A percentile compares a stretch with the other conserved stretches of the same genome.
These are phyloP conservation scores for Claviceps lovelessii DNA, from an alignment of 2,329 filamentous ascomycete species.

Conservation along the genomic window DNA sequence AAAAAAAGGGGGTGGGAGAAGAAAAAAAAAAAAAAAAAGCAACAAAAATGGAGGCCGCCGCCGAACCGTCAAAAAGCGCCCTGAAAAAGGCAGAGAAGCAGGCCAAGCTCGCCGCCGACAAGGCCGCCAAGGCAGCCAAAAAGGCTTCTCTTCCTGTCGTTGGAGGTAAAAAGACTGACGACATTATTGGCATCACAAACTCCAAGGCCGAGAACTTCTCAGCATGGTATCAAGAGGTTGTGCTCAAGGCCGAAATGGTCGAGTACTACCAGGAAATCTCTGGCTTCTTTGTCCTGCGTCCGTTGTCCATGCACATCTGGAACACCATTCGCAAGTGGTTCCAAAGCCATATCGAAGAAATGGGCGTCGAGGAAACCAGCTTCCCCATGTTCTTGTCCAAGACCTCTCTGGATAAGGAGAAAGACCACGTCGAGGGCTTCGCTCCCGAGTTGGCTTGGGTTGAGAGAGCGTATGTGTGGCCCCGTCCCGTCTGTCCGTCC, in stretches of 20 bases:
- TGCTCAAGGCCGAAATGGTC: slow-evolving; percentile 93
- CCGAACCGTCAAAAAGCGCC: slow-evolving; percentile 43
- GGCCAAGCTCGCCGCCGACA: slow-evolving; percentile 45
- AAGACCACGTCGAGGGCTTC: slow-evolving; percentile 97
- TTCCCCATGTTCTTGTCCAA: slow-evolving; percentile 93
- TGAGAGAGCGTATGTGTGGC: slow-evolving; percentile 53
- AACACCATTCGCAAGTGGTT: slow-evolving; percentile 53
- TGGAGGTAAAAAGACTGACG: slow-evolving; percentile 45
- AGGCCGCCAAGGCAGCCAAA: slow-evolving; percentile 48
- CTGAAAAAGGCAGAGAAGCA: slow-evolving; percentile 53
- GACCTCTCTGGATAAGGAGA: slow-evolving; percentile 77
- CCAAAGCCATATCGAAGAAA: slow-evolving; percentile 62
- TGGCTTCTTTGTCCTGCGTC: slow-evolving; percentile 90
- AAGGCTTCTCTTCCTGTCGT: slow-evolving; percentile 35
- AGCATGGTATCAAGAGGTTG: slow-evolving; percentile 94
- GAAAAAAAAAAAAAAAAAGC: slow-evolving; percentile 4
- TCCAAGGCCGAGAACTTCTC: slow-evolving; percentile 77
- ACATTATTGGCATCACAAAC: slow-evolving; percentile 78
- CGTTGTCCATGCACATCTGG: slow-evolving; percentile 53
- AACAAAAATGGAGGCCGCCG: slow-evolving; percentile 16
- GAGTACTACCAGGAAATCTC: slow-evolving; percentile 91
- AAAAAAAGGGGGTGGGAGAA: not conserved
- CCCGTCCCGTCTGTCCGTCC: too few relatives aligned
- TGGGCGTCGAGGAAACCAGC: slow-evolving; percentile 90
- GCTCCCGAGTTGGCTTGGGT: slow-evolving; percentile 86